Conservation (phyloP, 2,329 filamentous ascomycete genomes). For the Epichloe gansuensis region DNA sequence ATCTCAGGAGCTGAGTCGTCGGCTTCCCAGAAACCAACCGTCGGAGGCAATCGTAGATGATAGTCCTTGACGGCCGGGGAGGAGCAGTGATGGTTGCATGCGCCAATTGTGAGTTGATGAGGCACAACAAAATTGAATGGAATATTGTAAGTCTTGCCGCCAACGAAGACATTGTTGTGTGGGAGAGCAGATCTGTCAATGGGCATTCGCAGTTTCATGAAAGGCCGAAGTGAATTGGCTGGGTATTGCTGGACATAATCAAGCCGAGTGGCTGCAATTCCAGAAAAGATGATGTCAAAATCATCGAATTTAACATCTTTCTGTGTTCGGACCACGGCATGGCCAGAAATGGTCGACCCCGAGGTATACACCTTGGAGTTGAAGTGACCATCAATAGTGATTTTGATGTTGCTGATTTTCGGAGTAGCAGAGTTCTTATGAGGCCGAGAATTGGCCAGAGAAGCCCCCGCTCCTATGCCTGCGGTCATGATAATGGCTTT, state of each 20-base stretch:
- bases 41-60: constrained; percentile 41
- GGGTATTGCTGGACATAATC: constrained; percentile 37
- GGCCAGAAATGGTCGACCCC: constrained; percentile 36
- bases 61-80: constrained; percentile 34
- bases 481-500: neutral
- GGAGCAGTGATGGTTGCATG: constrained; percentile 38
- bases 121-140: constrained; percentile 50
- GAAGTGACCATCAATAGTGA: constrained; percentile 41
- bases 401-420: constrained; percentile 21
- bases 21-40: constrained; percentile 37
- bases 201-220: constrained; percentile 44
- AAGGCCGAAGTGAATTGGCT: constrained; percentile 35
- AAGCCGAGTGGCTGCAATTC: constrained; percentile 35
- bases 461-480: neutral
- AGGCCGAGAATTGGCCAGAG: neutral
- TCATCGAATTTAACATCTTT: constrained; percentile 36
- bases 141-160: constrained; percentile 34
- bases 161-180: constrained; percentile 31
- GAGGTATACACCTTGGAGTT: constrained; percentile 43
- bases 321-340: constrained; percentile 31
- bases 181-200: constrained; percentile 34
- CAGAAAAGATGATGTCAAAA: constrained; percentile 40
- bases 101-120: constrained; percentile 41
- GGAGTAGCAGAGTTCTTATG: neutral
- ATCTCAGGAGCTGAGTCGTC: constrained; percentile 44